These are phyloP conservation scores for Albizia julibrissin DNA, from an alignment of 306 rosid genomes.

Conservation along the genomic window DNA sequence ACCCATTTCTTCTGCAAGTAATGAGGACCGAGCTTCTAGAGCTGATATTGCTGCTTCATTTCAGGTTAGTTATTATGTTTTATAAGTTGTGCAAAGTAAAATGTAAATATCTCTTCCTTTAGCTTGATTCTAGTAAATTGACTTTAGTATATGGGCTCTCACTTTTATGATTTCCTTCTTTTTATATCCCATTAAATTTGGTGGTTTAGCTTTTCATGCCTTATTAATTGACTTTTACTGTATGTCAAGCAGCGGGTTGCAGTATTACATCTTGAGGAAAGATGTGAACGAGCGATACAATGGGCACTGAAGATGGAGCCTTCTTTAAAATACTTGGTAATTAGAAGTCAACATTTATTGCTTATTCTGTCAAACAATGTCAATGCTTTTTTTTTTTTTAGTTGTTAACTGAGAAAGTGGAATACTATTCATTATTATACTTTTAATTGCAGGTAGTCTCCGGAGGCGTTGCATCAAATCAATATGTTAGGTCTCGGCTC, in stretches of 20 bases:
- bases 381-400: slow-evolving; percentile 25
- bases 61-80: slow-evolving; percentile 62
- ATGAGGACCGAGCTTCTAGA: slow-evolving; percentile 68
- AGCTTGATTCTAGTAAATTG: slow-evolving; percentile 17
- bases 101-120: not conserved
- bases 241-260: slow-evolving; percentile 69
- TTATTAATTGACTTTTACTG: not conserved
- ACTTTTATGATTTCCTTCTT: slow-evolving; percentile 14
- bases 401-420: slow-evolving; percentile 22
- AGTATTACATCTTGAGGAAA: slow-evolving; percentile 92
- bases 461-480: slow-evolving; percentile 97
- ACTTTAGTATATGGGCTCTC: not conserved
- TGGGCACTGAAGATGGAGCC: slow-evolving; percentile 97
- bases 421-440: slow-evolving; percentile 23
- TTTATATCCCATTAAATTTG: not conserved
- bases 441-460: slow-evolving; percentile 73
- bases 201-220: slow-evolving; percentile 10
- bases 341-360: slow-evolving; percentile 31
- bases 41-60: slow-evolving; percentile 98
- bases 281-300: slow-evolving; percentile 85
- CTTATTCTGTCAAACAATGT: slow-evolving; percentile 1
- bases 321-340: slow-evolving; percentile 76
- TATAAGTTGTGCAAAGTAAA: slow-evolving; percentile 19
- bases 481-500: slow-evolving; percentile 78
- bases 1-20: slow-evolving; percentile 71